These are phyloP conservation scores for Podaxis sp. DNA, from an alignment of 768 basidiomycete species.

Conservation along the genomic window DNA sequence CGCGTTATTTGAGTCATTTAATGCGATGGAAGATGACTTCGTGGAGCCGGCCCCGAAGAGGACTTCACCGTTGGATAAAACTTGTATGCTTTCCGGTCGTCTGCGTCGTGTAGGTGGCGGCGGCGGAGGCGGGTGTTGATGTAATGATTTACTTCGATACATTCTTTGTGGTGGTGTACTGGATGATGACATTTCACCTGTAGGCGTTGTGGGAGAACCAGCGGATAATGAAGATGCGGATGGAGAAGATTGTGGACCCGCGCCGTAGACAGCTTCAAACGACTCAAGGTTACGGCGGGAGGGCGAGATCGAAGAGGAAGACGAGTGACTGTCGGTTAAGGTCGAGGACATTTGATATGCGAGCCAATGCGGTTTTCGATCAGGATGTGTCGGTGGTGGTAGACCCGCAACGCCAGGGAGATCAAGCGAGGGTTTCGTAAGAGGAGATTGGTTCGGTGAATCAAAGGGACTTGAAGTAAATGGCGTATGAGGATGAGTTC, in stretches of 20 bases:
- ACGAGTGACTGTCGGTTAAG: not conserved
- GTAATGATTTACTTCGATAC: slow-evolving; percentile 52
- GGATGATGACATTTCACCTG: not conserved
- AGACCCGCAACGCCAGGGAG: slow-evolving; percentile 8
- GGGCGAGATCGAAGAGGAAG: not conserved
- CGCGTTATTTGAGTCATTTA: not conserved
- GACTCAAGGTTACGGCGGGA: slow-evolving; percentile 12
- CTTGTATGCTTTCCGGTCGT: slow-evolving; percentile 64
- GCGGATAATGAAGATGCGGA: slow-evolving; percentile 10
- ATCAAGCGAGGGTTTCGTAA: not conserved
- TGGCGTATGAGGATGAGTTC: slow-evolving; percentile 4
- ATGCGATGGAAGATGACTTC: not conserved
- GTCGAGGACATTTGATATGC: slow-evolving; percentile 3
- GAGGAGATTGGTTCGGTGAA: slow-evolving; percentile 13
- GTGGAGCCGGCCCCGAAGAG: not conserved
- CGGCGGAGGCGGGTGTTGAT: slow-evolving; percentile 17
- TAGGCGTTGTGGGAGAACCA: slow-evolving; percentile 14
- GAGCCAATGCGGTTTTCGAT: slow-evolving; percentile 31
- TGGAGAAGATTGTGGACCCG: not conserved
- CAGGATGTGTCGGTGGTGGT: slow-evolving; percentile 51
- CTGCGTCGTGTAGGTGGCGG: slow-evolving; percentile 44
- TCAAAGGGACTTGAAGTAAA: slow-evolving; percentile 15
- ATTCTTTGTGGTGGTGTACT: slow-evolving; percentile 33
- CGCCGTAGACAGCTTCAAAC: slow-evolving; percentile 21
- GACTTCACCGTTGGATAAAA: slow-evolving; percentile 25